Evolutionary conservation across 2,329 filamentous ascomycete species (phyloP).

Genomic region (Trichoderma cornu-damae): DNA sequence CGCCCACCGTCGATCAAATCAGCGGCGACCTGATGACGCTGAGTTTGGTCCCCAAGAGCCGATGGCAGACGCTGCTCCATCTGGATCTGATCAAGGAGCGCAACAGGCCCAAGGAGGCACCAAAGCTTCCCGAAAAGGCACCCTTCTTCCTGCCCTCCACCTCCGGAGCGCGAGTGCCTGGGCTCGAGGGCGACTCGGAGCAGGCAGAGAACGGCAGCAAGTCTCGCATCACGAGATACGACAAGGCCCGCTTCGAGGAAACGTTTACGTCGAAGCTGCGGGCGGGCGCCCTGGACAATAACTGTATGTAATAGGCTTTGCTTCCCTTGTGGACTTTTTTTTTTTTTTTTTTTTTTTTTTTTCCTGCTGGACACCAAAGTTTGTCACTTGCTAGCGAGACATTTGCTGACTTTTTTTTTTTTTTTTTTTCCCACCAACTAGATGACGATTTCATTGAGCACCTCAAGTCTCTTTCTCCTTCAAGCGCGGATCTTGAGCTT

Average conservation of each 20-base stretch:
- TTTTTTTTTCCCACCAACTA: slow-evolving; percentile 27
- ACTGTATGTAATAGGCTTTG: too few species aligned
- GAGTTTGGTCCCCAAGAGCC: slow-evolving; percentile 80
- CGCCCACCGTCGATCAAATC: slow-evolving; percentile 67
- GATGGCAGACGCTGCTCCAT: slow-evolving; percentile 92
- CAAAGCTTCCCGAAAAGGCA: slow-evolving; percentile 87
- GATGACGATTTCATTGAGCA: slow-evolving; percentile 67
- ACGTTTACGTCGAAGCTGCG: slow-evolving; percentile 55
- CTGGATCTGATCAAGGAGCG: slow-evolving; percentile 87
- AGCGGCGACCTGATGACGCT: slow-evolving; percentile 79
- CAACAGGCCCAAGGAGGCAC: slow-evolving; percentile 89
- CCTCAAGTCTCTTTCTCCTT: slow-evolving; percentile 74
- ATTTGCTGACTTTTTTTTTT: slow-evolving; percentile 23
- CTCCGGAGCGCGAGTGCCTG: slow-evolving; percentile 41
- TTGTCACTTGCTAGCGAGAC: slow-evolving; percentile 12
- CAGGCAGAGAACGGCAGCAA: slow-evolving; percentile 42
- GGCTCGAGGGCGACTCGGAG: slow-evolving; percentile 29
- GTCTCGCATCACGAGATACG: slow-evolving; percentile 66
- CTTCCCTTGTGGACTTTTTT: background rate
- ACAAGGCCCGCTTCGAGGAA: slow-evolving; percentile 53
- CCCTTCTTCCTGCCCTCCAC: slow-evolving; percentile 87
- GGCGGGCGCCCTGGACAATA: slow-evolving; percentile 46
- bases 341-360: slow-evolving; percentile 21
- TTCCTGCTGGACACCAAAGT: too few species aligned
- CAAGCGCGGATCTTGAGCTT: slow-evolving; percentile 84